phyloP scores from a whole-genome alignment of 2,329 filamentous ascomycete species.

The Cladosporium sp. region DNA sequence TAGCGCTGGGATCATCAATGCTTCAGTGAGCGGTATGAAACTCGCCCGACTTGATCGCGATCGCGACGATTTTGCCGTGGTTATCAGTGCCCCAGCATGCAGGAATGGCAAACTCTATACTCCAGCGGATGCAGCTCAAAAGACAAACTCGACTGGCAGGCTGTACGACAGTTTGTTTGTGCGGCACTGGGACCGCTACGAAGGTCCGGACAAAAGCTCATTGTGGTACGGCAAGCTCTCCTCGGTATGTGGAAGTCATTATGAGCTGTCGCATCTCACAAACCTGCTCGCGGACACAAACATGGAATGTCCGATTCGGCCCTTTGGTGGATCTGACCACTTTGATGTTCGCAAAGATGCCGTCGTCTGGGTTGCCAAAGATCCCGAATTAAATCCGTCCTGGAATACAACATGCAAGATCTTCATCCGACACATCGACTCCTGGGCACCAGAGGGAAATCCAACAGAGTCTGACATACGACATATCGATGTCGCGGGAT shows the following conservation, averaged over 20 bases:
- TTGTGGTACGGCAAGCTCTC: conserved; percentile 71
- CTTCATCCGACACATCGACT: conserved; percentile 68
- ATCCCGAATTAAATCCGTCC: conserved; percentile 69
- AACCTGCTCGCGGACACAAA: conserved; percentile 66
- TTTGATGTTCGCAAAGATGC: conserved; percentile 72
- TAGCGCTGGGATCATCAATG: conserved; percentile 47
- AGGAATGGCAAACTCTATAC: conserved; percentile 66
- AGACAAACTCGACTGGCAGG: conserved; percentile 47
- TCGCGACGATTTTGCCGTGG: conserved; percentile 43
- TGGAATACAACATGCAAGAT: conserved; percentile 80
- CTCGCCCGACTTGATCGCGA: conserved; percentile 40
- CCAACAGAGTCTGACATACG: conserved; percentile 41
- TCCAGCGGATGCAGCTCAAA: conserved; percentile 48
- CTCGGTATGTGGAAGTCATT: conserved; percentile 35
- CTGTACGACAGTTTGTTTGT: conserved; percentile 56
- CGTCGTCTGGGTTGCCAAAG: conserved; percentile 74
- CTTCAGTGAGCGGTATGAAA: conserved; percentile 53
- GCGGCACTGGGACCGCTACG: conserved; percentile 59
- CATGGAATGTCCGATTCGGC: conserved; percentile 69
- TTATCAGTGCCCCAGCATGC: conserved; percentile 63
- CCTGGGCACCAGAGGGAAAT: conserved; percentile 58
- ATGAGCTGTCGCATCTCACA: conserved; percentile 50
- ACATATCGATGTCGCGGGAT: conserved; percentile 60
- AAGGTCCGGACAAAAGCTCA: conserved; percentile 67
- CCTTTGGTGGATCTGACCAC: conserved; percentile 76